Evolutionary conservation across 2,329 filamentous ascomycete species (phyloP).

Genomic region (Laburnicola sp.): DNA sequence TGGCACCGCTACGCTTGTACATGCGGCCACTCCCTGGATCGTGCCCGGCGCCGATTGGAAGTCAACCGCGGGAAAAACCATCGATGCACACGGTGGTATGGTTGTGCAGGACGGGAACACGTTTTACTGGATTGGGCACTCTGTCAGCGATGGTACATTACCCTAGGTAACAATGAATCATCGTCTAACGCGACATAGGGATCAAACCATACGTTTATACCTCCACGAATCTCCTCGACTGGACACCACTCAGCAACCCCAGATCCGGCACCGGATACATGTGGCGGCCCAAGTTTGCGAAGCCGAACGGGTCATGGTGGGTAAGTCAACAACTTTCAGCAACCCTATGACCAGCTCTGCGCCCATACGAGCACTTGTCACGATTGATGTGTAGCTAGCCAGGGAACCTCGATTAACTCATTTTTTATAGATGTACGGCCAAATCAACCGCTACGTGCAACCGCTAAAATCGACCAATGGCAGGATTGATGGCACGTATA

Average conservation of each 20-base stretch:
- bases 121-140: conserved; percentile 50
- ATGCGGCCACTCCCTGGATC: conserved; percentile 41
- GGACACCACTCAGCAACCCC: conserved; percentile 38
- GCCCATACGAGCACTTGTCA: too few relatives aligned
- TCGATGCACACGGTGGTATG: conserved; percentile 48
- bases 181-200: conserved; percentile 23
- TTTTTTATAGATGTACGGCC: conserved; percentile 40
- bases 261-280: conserved; percentile 43
- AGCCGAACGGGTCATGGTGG: conserved; percentile 47
- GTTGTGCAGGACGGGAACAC: conserved; percentile 44
- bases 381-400: too few relatives aligned
- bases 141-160: conserved; percentile 36
- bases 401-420: too few relatives aligned
- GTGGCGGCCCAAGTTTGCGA: conserved; percentile 49
- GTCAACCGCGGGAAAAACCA: conserved; percentile 46
- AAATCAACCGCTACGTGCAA: conserved; percentile 47
- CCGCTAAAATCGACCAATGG: conserved; percentile 37
- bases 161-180: not conserved
- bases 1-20: not conserved
- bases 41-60: conserved; percentile 47
- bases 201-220: conserved; percentile 47
- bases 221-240: conserved; percentile 48
- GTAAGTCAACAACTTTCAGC: too few relatives aligned
- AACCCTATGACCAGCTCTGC: too few relatives aligned
- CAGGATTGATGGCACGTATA: conserved; percentile 37